A percentile compares a stretch with the other conserved stretches of the same genome.
Evolutionary conservation across 805 yeast species (phyloP).

Genomic region (Tetrapisispora arboricola): DNA sequence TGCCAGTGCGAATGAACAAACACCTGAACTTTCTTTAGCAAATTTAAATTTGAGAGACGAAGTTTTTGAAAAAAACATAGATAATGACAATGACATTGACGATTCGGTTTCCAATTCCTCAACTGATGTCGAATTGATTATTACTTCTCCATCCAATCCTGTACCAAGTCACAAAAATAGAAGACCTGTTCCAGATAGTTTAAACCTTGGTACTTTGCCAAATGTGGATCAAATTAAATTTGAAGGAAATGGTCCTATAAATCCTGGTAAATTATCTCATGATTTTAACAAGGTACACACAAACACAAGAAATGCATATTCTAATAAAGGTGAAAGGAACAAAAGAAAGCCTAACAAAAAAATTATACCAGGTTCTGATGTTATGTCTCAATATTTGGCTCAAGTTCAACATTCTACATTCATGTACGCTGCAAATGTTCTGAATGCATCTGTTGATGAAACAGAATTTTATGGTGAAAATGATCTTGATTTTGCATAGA

Average conservation of each 20-base stretch:
- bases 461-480: conserved; percentile 5
- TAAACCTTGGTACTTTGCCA: conserved; percentile 4
- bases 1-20: not conserved
- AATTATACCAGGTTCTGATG: conserved; percentile 51
- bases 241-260: conserved; percentile 19
- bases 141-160: conserved; percentile 4
- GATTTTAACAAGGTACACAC: conserved; percentile 8
- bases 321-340: conserved; percentile 4
- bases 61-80: not conserved
- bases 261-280: conserved; percentile 18
- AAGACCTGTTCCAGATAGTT: not conserved
- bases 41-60: not conserved
- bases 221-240: conserved; percentile 11
- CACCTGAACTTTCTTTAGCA: not conserved
- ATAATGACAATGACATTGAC: not conserved
- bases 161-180: conserved; percentile 1
- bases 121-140: conserved; percentile 3
- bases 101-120: conserved; percentile 1
- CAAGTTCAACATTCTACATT: conserved; percentile 54
- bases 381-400: conserved; percentile 72
- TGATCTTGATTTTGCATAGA: not conserved
- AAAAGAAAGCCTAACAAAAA: conserved; percentile 3
- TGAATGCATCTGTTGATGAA: conserved; percentile 39
- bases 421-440: conserved; percentile 42
- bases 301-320: conserved; percentile 3